These are phyloP conservation scores for Papiliotrema terrestris DNA, from an alignment of 1,284 basidiomycete genomes.

Conservation along the genomic window DNA sequence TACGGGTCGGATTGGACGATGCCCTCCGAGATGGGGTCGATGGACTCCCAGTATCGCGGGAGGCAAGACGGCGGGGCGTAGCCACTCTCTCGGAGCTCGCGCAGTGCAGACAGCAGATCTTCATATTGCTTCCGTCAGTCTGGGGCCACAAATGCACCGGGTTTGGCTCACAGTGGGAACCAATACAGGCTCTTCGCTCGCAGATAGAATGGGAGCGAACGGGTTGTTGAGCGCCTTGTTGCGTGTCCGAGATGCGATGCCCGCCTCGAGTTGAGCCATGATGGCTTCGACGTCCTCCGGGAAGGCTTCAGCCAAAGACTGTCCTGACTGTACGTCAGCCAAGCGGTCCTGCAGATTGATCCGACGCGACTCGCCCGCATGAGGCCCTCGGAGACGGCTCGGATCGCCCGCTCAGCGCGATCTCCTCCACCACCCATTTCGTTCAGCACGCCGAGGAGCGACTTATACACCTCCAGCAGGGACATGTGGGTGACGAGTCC, in stretches of 20 bases:
- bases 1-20: slow-evolving; percentile 55
- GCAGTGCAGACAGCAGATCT: slow-evolving; percentile 34
- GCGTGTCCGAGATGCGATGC: slow-evolving; percentile 29
- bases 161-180: slow-evolving; percentile 30
- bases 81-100: slow-evolving; percentile 27
- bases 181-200: slow-evolving; percentile 30
- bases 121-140: slow-evolving; percentile 29
- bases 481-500: slow-evolving; percentile 70
- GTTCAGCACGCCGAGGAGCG: slow-evolving; percentile 78
- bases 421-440: slow-evolving; percentile 86
- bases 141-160: background rate
- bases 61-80: slow-evolving; percentile 47
- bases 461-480: slow-evolving; percentile 70
- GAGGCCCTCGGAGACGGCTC: slow-evolving; percentile 83
- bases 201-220: slow-evolving; percentile 29
- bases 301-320: slow-evolving; percentile 26
- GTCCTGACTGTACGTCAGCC: slow-evolving; percentile 28
- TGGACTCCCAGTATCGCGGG: slow-evolving; percentile 60
- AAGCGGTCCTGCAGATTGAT: background rate
- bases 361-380: slow-evolving; percentile 60
- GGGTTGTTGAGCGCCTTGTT: slow-evolving; percentile 31
- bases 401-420: slow-evolving; percentile 74
- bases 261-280: slow-evolving; percentile 36
- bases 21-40: slow-evolving; percentile 50
- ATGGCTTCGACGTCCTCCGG: slow-evolving; percentile 36